phyloP scores from a whole-genome alignment of 495 filamentous ascomycete species.

The Aspergillus coremiiformis region DNA sequence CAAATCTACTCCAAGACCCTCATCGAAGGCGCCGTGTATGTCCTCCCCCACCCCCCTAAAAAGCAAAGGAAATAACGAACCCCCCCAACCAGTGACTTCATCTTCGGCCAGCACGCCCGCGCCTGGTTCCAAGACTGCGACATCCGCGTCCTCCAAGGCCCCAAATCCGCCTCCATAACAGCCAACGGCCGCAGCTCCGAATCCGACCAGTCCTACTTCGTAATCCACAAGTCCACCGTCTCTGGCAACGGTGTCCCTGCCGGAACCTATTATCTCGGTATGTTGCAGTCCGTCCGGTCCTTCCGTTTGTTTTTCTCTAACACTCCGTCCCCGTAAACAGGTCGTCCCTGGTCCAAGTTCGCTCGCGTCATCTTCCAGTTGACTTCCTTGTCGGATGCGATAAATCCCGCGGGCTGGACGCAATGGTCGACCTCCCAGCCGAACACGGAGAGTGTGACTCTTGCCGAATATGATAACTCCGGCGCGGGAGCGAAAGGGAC shows the following conservation, averaged over 20 bases:
- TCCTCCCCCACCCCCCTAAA: neutral
- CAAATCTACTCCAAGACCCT: conserved; percentile 50
- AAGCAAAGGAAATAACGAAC: neutral
- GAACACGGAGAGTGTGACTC: conserved; percentile 47
- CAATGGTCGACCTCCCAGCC: conserved; percentile 44
- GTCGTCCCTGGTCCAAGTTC: conserved; percentile 58
- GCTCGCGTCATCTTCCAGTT: conserved; percentile 56
- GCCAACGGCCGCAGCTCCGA: conserved; percentile 51
- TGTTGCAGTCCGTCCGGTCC: neutral
- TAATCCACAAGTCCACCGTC: conserved; percentile 52
- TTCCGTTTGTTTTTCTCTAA: neutral
- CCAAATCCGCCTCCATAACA: conserved; percentile 45
- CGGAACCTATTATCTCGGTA: conserved; percentile 48
- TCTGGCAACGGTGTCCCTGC: conserved; percentile 39
- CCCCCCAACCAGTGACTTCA: conserved; percentile 43
- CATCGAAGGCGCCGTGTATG: conserved; percentile 48
- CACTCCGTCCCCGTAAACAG: conserved; percentile 10
- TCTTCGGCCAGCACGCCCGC: conserved; percentile 54
- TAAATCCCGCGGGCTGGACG: conserved; percentile 57
- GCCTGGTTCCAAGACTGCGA: conserved; percentile 56
- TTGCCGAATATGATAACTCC: conserved; percentile 53
- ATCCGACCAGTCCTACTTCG: conserved; percentile 49
- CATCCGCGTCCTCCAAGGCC: conserved; percentile 42
- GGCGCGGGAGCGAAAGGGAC: conserved; percentile 51
- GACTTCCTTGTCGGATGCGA: conserved; percentile 45